Conservation (phyloP, 2,329 filamentous ascomycete species). For the Cercospora zeina region DNA sequence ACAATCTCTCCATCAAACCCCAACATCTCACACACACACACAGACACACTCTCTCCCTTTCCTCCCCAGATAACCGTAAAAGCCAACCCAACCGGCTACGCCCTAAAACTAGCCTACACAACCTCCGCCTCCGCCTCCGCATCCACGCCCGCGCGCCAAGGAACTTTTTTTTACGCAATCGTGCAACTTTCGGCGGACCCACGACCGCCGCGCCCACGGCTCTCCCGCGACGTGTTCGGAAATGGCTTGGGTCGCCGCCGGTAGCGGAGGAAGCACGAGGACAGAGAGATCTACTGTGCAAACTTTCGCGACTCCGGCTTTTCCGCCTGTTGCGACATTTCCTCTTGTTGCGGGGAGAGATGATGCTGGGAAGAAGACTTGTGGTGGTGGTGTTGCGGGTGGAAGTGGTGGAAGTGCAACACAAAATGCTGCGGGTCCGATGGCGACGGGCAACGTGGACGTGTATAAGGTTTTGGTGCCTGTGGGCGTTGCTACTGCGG, state of each 20-base stretch:
- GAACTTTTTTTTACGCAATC: too few relatives aligned
- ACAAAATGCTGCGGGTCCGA: background rate
- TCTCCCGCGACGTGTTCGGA: background rate
- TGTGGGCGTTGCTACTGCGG: conserved; percentile 4
- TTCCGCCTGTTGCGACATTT: background rate
- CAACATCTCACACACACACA: too few relatives aligned
- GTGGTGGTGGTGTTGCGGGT: too few relatives aligned
- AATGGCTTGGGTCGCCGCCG: background rate
- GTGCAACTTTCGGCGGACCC: background rate
- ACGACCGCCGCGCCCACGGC: background rate
- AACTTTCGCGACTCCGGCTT: background rate
- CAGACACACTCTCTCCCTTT: too few relatives aligned
- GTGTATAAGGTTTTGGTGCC: conserved; percentile 10
- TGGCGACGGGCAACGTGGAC: background rate
- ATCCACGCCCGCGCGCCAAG: too few relatives aligned
- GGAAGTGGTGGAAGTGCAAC: background rate
- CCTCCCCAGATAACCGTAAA: conserved; percentile 9
- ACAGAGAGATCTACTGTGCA: background rate
- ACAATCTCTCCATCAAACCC: too few relatives aligned
- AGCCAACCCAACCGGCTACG: conserved; percentile 4
- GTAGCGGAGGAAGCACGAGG: background rate
- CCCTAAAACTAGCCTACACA: conserved; percentile 8
- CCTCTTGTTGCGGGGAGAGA: background rate
- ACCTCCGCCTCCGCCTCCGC: too few relatives aligned
- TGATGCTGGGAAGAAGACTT: background rate